These are phyloP conservation scores for Symmetrospora coprosmae DNA, from an alignment of 768 basidiomycete genomes.

Conservation along the genomic window DNA sequence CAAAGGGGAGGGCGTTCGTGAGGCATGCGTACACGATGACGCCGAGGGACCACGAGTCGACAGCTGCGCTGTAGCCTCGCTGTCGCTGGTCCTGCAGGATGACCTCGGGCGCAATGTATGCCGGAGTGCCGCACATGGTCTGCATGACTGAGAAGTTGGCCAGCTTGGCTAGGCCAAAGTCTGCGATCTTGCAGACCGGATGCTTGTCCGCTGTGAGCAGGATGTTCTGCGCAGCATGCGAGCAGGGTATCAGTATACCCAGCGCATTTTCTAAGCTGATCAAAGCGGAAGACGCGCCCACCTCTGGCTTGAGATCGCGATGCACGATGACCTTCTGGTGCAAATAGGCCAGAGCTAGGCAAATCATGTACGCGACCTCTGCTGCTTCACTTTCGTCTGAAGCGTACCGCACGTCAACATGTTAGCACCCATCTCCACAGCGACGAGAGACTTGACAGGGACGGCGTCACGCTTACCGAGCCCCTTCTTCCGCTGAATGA, in stretches of 20 bases:
- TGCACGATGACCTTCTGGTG: constrained; percentile 62
- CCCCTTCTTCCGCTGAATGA: constrained; percentile 37
- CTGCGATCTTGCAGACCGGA: constrained; percentile 72
- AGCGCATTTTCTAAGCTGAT: not conserved
- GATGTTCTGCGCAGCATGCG: constrained; percentile 29
- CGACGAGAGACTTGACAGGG: no score
- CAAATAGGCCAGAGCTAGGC: constrained; percentile 38
- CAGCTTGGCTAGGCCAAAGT: constrained; percentile 92
- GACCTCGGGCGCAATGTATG: constrained; percentile 56
- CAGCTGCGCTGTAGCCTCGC: constrained; percentile 65
- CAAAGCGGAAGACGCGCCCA: constrained; percentile 14
- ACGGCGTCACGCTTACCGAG: not conserved
- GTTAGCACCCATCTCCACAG: no score
- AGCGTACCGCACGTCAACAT: not conserved
- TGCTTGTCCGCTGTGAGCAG: constrained; percentile 26
- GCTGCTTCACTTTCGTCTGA: constrained; percentile 43
- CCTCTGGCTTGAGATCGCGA: constrained; percentile 73
- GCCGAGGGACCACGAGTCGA: constrained; percentile 93
- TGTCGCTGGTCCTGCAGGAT: constrained; percentile 52
- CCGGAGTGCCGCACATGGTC: constrained; percentile 95
- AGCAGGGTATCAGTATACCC: not conserved
- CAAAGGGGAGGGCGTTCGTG: constrained; percentile 60
- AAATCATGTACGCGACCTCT: constrained; percentile 67
- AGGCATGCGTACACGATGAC: constrained; percentile 71
- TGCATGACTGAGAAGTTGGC: constrained; percentile 56